Conservation (phyloP, 2,329 filamentous ascomycete species). For the Hortaea werneckii region DNA sequence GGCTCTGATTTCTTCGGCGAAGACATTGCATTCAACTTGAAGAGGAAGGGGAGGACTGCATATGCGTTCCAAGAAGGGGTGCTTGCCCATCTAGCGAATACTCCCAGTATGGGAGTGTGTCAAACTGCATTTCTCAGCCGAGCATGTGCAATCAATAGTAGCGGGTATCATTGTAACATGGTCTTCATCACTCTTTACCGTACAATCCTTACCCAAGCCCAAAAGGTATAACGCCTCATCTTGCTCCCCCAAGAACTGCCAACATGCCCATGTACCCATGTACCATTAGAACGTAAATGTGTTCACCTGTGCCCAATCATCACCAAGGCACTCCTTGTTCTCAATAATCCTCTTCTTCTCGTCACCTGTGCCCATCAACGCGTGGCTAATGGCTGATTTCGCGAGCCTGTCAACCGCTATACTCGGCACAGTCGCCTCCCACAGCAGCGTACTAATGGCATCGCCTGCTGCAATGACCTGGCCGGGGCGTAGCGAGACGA, state of each 20-base stretch:
- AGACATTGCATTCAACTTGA: not conserved
- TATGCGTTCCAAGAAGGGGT: too few species aligned
- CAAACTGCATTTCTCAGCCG: not conserved
- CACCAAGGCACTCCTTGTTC: constrained; percentile 26
- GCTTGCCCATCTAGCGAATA: not conserved
- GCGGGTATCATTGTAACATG: too few species aligned
- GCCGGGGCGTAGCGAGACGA: constrained; percentile 24
- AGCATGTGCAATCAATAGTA: too few species aligned
- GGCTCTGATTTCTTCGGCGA: too few species aligned
- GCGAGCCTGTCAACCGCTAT: constrained; percentile 25
- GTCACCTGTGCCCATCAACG: constrained; percentile 19
- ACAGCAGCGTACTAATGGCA: constrained; percentile 21
- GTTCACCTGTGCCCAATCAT: constrained; percentile 27
- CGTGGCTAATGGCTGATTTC: constrained; percentile 20
- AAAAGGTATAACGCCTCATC: too few species aligned
- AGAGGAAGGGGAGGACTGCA: not conserved
- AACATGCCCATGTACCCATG: too few species aligned
- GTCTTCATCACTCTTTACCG: too few species aligned
- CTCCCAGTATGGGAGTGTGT: not conserved
- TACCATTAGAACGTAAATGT: constrained; percentile 9
- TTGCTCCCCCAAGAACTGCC: too few species aligned
- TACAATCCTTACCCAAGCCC: too few species aligned
- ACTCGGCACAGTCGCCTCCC: constrained; percentile 18
- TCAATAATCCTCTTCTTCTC: constrained; percentile 25
- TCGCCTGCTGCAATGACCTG: constrained; percentile 22